Evolutionary conservation across 1,139 yeast genomes (phyloP).

Genomic region (Geotrichum citri-aurantii): DNA sequence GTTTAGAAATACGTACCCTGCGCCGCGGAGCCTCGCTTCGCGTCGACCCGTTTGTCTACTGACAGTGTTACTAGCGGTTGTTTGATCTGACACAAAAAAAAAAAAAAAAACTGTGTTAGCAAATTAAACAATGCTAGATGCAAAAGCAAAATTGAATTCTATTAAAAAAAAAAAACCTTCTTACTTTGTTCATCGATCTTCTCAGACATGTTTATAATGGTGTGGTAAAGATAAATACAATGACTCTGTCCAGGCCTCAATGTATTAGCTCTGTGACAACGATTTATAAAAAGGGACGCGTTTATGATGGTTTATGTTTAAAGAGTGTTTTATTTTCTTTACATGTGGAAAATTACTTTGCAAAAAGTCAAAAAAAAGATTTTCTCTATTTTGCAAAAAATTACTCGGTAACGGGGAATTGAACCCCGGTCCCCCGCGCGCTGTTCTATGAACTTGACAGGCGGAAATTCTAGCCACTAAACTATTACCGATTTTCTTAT

Average conservation of each 20-base stretch:
- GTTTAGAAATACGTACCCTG: constrained; percentile 22
- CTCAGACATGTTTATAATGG: neutral
- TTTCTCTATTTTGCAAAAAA: neutral
- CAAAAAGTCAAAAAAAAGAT: neutral
- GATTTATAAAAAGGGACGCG: neutral
- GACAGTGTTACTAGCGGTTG: neutral
- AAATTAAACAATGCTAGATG: neutral
- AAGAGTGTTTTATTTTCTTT: too few relatives aligned
- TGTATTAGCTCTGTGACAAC: too few relatives aligned
- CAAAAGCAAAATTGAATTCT: too few relatives aligned
- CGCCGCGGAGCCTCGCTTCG: constrained; percentile 27
- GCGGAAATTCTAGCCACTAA: constrained; percentile 16
- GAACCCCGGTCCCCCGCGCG: constrained; percentile 17
- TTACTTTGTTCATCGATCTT: neutral
- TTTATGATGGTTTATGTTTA: neutral
- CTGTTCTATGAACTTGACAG: constrained; percentile 11
- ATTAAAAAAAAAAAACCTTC: neutral
- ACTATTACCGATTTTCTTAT: constrained; percentile 7
- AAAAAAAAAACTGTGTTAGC: neutral
- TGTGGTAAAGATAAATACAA: too few relatives aligned
- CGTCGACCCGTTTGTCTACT: constrained; percentile 16
- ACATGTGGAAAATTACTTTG: too few relatives aligned
- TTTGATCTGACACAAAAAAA: neutral
- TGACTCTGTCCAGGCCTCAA: too few relatives aligned
- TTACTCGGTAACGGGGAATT: constrained; percentile 13